phyloP scores from a whole-genome alignment of 2,329 filamentous ascomycete genomes.

The Penicillium oxalicum region DNA sequence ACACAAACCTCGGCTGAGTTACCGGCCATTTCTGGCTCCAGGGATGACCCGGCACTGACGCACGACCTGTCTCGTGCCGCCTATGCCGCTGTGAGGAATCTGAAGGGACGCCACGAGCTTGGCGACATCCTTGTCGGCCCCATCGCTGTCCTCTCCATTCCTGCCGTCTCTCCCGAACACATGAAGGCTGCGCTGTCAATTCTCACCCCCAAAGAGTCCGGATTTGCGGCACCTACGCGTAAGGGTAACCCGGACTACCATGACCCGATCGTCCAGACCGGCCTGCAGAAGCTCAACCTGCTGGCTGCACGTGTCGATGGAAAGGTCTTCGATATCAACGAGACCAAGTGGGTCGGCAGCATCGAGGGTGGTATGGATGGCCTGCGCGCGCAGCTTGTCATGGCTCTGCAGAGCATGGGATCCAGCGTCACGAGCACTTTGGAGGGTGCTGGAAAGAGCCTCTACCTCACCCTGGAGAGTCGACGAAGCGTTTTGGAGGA shows the following conservation, averaged over 20 bases:
- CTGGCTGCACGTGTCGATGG: slow-evolving; percentile 84
- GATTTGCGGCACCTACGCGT: slow-evolving; percentile 72
- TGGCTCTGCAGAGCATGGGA: slow-evolving; percentile 73
- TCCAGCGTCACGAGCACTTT: slow-evolving; percentile 70
- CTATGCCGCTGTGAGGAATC: slow-evolving; percentile 45
- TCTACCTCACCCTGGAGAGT: slow-evolving; percentile 85
- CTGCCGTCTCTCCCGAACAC: slow-evolving; percentile 74
- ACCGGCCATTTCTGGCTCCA: slow-evolving; percentile 23
- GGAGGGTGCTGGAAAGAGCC: slow-evolving; percentile 69
- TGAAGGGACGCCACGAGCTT: slow-evolving; percentile 55
- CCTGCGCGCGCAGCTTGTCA: slow-evolving; percentile 73
- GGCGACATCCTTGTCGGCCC: slow-evolving; percentile 75
- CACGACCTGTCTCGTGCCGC: slow-evolving; percentile 57
- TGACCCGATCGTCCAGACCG: slow-evolving; percentile 71
- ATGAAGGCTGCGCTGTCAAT: slow-evolving; percentile 74
- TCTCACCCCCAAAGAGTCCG: slow-evolving; percentile 63
- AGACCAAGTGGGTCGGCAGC: slow-evolving; percentile 63
- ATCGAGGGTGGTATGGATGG: slow-evolving; percentile 78
- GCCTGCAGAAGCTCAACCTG: slow-evolving; percentile 78
- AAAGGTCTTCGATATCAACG: slow-evolving; percentile 71
- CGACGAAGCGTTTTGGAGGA: slow-evolving; percentile 76
- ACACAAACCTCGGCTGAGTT: slow-evolving; percentile 31
- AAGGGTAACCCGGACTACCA: slow-evolving; percentile 74
- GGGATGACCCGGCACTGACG: slow-evolving; percentile 41
- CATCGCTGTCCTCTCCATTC: slow-evolving; percentile 72